A percentile compares a stretch with the other conserved stretches of the same genome.
Evolutionary conservation across 208 protist species (phyloP).

Genomic region (Acanthamoeba sp.): DNA sequence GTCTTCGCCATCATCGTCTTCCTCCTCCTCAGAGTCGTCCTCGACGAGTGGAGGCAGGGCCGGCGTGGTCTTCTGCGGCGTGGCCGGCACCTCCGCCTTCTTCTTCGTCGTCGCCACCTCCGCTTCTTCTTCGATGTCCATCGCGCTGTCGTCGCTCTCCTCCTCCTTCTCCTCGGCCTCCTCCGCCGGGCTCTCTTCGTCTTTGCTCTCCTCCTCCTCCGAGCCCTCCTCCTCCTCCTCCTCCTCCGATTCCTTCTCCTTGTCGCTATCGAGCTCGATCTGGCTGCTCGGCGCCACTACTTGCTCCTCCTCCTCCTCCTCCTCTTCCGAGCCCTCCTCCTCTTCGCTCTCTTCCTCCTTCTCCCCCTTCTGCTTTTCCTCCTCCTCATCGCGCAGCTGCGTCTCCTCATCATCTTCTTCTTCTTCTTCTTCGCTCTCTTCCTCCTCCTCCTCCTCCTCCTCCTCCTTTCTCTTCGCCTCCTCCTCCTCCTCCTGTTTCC

Average conservation of each 20-base stretch:
- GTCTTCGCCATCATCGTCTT: background rate
- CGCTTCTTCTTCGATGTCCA: background rate
- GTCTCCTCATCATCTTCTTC: background rate
- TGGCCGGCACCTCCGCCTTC: background rate
- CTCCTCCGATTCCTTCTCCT: background rate
- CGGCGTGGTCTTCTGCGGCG: background rate
- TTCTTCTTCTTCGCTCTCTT: background rate
- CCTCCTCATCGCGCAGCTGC: background rate
- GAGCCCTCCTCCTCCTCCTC: background rate
- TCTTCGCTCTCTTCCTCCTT: background rate
- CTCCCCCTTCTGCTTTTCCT: background rate
- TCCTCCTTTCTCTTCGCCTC: background rate
- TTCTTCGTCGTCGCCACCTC: background rate
- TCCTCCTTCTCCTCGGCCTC: background rate
- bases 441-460: conserved; percentile 14
- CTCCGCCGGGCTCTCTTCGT: background rate
- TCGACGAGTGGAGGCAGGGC: background rate
- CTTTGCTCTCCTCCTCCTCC: background rate
- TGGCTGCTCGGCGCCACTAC: background rate
- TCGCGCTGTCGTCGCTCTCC: background rate
- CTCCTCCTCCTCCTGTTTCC: background rate
- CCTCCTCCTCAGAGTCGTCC: background rate
- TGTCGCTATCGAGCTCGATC: background rate
- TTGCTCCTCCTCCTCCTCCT: background rate
- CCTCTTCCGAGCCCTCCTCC: background rate